A percentile compares a stretch with the other conserved stretches of the same genome.
Evolutionary conservation across 2,329 filamentous ascomycete species (phyloP).

Genomic region (Plectosphaerella cucumerina): DNA sequence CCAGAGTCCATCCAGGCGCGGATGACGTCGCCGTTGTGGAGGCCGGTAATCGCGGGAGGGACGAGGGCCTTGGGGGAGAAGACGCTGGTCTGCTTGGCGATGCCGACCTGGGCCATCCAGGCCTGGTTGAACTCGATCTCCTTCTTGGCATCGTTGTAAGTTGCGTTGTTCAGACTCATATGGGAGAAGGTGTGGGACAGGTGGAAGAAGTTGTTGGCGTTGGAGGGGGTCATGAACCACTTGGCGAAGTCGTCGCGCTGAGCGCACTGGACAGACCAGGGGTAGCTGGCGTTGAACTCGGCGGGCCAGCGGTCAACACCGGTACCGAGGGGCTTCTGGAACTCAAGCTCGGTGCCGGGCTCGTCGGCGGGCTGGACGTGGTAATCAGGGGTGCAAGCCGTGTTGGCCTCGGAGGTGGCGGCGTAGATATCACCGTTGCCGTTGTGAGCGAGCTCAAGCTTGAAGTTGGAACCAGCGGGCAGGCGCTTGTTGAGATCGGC

Average conservation of each 20-base stretch:
- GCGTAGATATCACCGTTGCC: slow-evolving; percentile 43
- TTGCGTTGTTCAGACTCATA: slow-evolving; percentile 54
- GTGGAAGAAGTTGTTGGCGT: slow-evolving; percentile 50
- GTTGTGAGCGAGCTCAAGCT: slow-evolving; percentile 52
- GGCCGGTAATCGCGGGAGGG: slow-evolving; percentile 58
- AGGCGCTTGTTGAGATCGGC: slow-evolving; percentile 38
- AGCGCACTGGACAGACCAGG: slow-evolving; percentile 44
- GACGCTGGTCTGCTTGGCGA: slow-evolving; percentile 36
- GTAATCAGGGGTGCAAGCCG: slow-evolving; percentile 32
- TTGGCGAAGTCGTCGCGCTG: slow-evolving; percentile 42
- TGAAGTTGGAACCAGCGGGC: slow-evolving; percentile 45
- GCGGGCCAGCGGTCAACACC: slow-evolving; percentile 45
- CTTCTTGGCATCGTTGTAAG: slow-evolving; percentile 49
- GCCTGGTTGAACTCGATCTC: slow-evolving; percentile 58
- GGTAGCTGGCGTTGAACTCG: slow-evolving; percentile 43
- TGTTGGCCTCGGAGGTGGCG: slow-evolving; percentile 39
- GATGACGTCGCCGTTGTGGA: slow-evolving; percentile 61
- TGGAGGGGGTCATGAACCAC: slow-evolving; percentile 47
- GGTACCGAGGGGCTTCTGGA: slow-evolving; percentile 41
- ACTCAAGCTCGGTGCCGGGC: slow-evolving; percentile 40
- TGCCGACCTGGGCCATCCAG: slow-evolving; percentile 51
- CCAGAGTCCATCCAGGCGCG: slow-evolving; percentile 55
- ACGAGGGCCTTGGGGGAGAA: slow-evolving; percentile 54
- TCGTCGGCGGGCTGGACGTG: slow-evolving; percentile 41
- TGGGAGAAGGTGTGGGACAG: slow-evolving; percentile 62